Conservation (phyloP, 169 alveolate genomes). For the Plasmodium gonderi region DNA sequence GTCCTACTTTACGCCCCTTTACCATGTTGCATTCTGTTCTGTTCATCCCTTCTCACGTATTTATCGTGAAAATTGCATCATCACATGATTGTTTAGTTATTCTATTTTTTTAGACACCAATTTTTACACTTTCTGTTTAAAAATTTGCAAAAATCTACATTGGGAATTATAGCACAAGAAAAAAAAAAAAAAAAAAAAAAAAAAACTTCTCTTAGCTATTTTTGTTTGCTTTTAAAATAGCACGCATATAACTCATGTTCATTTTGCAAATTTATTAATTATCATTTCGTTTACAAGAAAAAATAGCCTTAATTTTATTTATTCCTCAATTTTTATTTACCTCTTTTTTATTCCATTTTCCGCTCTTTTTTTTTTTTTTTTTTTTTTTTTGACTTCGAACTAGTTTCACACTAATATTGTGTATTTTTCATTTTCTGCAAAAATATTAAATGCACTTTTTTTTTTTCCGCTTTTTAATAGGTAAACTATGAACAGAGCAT, state of each 20-base stretch:
- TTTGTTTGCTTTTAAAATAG: constrained; percentile 31
- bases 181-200: no score
- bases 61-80: neutral
- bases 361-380: neutral
- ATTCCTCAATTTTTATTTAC: neutral
- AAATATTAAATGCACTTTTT: constrained; percentile 17
- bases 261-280: neutral
- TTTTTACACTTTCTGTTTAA: neutral
- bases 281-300: neutral
- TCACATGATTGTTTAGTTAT: no score
- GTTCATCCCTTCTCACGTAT: no score
- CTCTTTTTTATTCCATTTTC: neutral
- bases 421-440: constrained; percentile 3
- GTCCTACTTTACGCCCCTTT: no score
- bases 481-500: neutral
- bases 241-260: neutral
- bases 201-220: neutral
- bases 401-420: neutral
- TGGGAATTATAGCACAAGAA: neutral
- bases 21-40: neutral
- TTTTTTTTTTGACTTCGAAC: neutral
- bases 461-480: neutral
- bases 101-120: no score
- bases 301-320: neutral
- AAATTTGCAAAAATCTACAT: constrained; percentile 7